phyloP scores from a whole-genome alignment of 2,329 filamentous ascomycete genomes.

The Pestalotiopsis fici region DNA sequence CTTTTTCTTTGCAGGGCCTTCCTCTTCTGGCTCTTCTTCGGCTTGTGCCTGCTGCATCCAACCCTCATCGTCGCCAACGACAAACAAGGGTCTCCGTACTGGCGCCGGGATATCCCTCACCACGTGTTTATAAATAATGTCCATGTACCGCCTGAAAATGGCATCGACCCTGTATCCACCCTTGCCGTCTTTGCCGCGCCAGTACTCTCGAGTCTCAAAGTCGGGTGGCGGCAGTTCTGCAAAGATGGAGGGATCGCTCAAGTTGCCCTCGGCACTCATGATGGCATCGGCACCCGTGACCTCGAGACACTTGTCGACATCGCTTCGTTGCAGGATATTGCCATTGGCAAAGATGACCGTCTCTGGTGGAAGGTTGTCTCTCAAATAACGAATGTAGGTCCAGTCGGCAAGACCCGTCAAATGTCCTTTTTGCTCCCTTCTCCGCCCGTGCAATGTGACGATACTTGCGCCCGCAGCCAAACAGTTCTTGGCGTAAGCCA shows the following conservation, averaged over 20 bases:
- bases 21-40: constrained; percentile 32
- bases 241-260: constrained; percentile 90
- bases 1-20: constrained; percentile 42
- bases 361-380: constrained; percentile 80
- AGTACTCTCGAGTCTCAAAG: constrained; percentile 77
- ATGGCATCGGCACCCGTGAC: constrained; percentile 88
- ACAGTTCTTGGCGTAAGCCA: constrained; percentile 88
- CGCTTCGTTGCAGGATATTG: constrained; percentile 80
- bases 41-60: constrained; percentile 41
- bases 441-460: constrained; percentile 86
- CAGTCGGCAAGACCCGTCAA: constrained; percentile 93
- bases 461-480: constrained; percentile 88
- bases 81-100: constrained; percentile 69
- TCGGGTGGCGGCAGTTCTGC: constrained; percentile 64
- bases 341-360: constrained; percentile 97
- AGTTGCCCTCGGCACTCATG: constrained; percentile 95
- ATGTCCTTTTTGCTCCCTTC: constrained; percentile 92
- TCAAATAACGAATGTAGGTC: constrained; percentile 77
- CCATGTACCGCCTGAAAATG: constrained; percentile 82
- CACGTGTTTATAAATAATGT: constrained; percentile 83
- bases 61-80: constrained; percentile 57
- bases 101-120: constrained; percentile 64
- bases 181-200: constrained; percentile 75
- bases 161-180: constrained; percentile 90
- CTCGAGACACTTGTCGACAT: constrained; percentile 76